Percentiles rank a stretch among this genome's conserved stretches.
phyloP scores from a whole-genome alignment of 2,329 filamentous ascomycete species.

The Ascochyta koolunga region DNA sequence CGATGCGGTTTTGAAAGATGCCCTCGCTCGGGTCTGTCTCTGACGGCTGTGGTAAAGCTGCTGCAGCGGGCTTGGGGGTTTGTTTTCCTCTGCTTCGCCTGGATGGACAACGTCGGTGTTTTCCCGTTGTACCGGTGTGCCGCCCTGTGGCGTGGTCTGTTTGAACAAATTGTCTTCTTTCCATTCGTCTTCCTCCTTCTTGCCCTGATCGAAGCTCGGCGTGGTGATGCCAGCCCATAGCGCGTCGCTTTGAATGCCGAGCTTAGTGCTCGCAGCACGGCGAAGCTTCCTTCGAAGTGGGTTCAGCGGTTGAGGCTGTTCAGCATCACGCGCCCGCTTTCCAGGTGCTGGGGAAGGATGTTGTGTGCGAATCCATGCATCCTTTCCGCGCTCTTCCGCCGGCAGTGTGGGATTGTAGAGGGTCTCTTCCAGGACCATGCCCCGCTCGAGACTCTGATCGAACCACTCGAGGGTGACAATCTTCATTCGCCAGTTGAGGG shows the following conservation, averaged over 20 bases:
- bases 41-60: slow-evolving; percentile 1
- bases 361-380: slow-evolving; percentile 67
- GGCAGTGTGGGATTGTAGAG: slow-evolving; percentile 80
- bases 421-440: slow-evolving; percentile 89
- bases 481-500: slow-evolving; percentile 79
- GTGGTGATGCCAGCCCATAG: slow-evolving; percentile 91
- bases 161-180: slow-evolving; percentile 36
- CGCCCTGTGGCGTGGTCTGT: slow-evolving; percentile 23
- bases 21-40: slow-evolving; percentile 29
- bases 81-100: neutral
- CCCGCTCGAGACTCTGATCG: slow-evolving; percentile 77
- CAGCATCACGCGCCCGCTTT: slow-evolving; percentile 42
- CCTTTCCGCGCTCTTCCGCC: slow-evolving; percentile 72
- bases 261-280: slow-evolving; percentile 82
- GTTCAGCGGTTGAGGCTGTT: slow-evolving; percentile 51
- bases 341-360: slow-evolving; percentile 51
- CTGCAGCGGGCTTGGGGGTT: neutral
- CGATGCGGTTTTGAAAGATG: slow-evolving; percentile 52
- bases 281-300: slow-evolving; percentile 74
- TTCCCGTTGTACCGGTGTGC: slow-evolving; percentile 8
- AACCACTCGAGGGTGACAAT: slow-evolving; percentile 87
- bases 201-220: slow-evolving; percentile 33
- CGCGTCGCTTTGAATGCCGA: slow-evolving; percentile 77
- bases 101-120: slow-evolving; percentile 4
- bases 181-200: slow-evolving; percentile 42